Percentiles rank a stretch among this genome's conserved stretches.
Conservation (phyloP, 2,329 filamentous ascomycete genomes). For the Epicoccum sorghinum region DNA sequence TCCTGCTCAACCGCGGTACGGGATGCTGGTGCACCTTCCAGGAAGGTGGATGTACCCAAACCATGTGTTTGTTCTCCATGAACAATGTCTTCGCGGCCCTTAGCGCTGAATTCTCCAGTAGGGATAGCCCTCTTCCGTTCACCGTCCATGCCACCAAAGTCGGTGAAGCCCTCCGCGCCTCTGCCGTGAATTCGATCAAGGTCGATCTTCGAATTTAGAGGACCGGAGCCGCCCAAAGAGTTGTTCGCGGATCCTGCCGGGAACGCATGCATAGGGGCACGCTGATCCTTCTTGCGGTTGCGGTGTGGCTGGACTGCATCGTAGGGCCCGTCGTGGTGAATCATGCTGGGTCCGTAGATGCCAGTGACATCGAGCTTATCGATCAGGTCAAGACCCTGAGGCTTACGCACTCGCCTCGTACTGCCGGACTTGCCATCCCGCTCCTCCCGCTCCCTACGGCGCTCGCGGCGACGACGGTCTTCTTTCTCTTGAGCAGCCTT, state of each 20-base stretch:
- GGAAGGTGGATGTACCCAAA: constrained; percentile 90
- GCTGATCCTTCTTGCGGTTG: constrained; percentile 80
- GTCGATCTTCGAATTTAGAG: constrained; percentile 80
- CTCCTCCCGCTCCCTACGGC: constrained; percentile 58
- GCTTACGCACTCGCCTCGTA: constrained; percentile 46
- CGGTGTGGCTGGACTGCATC: constrained; percentile 95
- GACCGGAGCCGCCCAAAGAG: constrained; percentile 84
- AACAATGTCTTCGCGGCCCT: constrained; percentile 65
- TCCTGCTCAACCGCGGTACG: constrained; percentile 77
- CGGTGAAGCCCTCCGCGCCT: constrained; percentile 83
- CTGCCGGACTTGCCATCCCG: constrained; percentile 48
- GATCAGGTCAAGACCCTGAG: constrained; percentile 77
- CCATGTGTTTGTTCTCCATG: constrained; percentile 85
- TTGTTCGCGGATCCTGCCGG: constrained; percentile 93
- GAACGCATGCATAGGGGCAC: constrained; percentile 95
- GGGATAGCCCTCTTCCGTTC: constrained; percentile 44
- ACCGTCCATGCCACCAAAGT: constrained; percentile 63
- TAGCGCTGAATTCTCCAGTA: constrained; percentile 46
- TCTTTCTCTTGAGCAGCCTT: constrained; percentile 58
- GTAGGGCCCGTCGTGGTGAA: constrained; percentile 97
- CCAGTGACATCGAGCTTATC: constrained; percentile 96
- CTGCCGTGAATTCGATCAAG: constrained; percentile 87
- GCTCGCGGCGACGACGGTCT: constrained; percentile 58
- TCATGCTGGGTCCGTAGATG: constrained; percentile 91
- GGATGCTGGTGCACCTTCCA: constrained; percentile 90